A percentile compares a stretch with the other conserved stretches of the same genome.
Evolutionary conservation across 805 yeast genomes (phyloP).

Genomic region (Starmerella scarabaei): DNA sequence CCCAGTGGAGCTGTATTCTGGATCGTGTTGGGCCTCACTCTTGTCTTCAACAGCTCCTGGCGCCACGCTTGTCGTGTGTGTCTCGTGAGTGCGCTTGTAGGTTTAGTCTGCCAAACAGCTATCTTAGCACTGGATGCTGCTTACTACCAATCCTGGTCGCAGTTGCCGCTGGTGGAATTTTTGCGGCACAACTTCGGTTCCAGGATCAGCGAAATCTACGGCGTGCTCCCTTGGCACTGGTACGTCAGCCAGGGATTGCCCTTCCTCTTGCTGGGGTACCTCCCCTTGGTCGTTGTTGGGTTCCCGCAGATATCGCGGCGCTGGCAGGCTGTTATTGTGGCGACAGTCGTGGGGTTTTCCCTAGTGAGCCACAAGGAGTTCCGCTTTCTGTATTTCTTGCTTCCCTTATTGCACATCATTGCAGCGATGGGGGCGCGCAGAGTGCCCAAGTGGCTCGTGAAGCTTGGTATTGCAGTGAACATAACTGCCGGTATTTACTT

Average conservation of each 20-base stretch:
- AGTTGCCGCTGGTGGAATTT: constrained; percentile 12
- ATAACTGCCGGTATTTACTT: constrained; percentile 37
- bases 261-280: constrained; percentile 47
- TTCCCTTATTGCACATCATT: constrained; percentile 54
- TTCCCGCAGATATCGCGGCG: constrained; percentile 2
- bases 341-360: constrained; percentile 48
- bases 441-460: not conserved
- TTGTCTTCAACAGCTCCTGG: constrained; percentile 12
- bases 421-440: constrained; percentile 29
- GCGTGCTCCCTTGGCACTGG: constrained; percentile 72
- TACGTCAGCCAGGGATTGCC: constrained; percentile 78
- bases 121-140: constrained; percentile 5
- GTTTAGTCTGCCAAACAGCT: constrained; percentile 3
- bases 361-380: constrained; percentile 75
- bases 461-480: constrained; percentile 26
- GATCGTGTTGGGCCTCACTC: constrained; percentile 42
- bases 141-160: constrained; percentile 2
- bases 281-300: constrained; percentile 34
- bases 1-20: constrained; percentile 79
- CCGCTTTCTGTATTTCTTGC: constrained; percentile 73
- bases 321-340: constrained; percentile 20
- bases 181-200: constrained; percentile 12
- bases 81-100: constrained; percentile 2
- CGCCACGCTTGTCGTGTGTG: not conserved
- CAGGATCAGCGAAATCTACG: constrained; percentile 37